Conservation (phyloP, 345 rosid genomes). For the Euphorbia tirucalli region DNA sequence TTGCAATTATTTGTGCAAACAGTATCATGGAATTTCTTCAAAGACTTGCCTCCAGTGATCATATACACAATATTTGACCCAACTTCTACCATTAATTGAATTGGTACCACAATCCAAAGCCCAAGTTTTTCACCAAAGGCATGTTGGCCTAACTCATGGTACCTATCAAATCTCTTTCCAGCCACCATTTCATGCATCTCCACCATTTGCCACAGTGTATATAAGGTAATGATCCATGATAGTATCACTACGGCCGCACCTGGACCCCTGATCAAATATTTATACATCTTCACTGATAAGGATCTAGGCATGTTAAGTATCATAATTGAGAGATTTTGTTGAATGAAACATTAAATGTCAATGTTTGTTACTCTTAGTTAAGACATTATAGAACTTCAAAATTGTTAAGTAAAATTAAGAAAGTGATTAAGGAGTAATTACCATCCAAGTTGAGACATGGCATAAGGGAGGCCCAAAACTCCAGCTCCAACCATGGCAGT, state of each 20-base stretch:
- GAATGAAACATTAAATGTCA: too few species aligned
- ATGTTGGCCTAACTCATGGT: constrained; percentile 66
- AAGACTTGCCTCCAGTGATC: constrained; percentile 61
- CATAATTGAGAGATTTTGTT: too few species aligned
- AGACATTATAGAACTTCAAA: too few species aligned
- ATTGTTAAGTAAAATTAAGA: too few species aligned
- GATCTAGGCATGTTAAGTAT: too few species aligned
- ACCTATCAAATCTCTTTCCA: constrained; percentile 66
- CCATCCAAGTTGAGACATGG: constrained; percentile 73
- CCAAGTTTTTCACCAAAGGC: constrained; percentile 78
- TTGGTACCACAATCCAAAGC: constrained; percentile 66
- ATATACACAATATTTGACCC: constrained; percentile 59
- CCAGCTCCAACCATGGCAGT: constrained; percentile 83
- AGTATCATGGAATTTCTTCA: constrained; percentile 51
- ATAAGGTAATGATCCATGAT: constrained; percentile 73
- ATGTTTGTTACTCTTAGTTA: too few species aligned
- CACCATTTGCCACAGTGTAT: constrained; percentile 84
- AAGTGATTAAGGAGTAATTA: constrained; percentile 7
- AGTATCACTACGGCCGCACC: constrained; percentile 43
- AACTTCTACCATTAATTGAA: constrained; percentile 60
- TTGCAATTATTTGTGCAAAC: constrained; percentile 34
- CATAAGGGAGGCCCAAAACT: constrained; percentile 61
- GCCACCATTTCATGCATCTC: constrained; percentile 85
- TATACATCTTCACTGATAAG: too few species aligned
- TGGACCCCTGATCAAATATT: constrained; percentile 46